Evolutionary conservation across 768 basidiomycete genomes (phyloP), one percentile per base, ranked within the genome.

Genomic region (Tylopilus felleus): DNA sequence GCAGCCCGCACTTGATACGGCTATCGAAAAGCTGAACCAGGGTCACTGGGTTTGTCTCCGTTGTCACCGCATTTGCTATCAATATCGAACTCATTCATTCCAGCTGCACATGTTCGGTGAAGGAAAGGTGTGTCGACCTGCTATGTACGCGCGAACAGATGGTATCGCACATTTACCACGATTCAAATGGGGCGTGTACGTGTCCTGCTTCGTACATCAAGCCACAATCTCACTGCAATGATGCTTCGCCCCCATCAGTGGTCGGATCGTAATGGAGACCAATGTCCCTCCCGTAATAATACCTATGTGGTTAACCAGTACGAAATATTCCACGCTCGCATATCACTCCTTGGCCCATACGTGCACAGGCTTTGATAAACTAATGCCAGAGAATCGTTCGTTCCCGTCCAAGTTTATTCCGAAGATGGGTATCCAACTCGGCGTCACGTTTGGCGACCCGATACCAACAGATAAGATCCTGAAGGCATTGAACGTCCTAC

Each of bases 151-250:
- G 36, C 66, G 64, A 47, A 65, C 62, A 35, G 62, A 74, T 52
- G 82, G 83, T 12, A 57, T 74, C 7, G 74, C 77, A 17, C 69
- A 68, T 60, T 70, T 97, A 48, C 77, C 84, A 8, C 77, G 90
- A 44, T 96, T 97, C 72, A 97, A 95, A 75, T 98, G 95, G 95
- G 95, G 95, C 53, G 75, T 95, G 93, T 95, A 66, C 71, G 93
- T 85, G 39, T 38, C 55, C 28, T 48, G 14, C 46, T 35, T 53
- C 49, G 22, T 22, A 41, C 19, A 25, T 17, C 13, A 29, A 33
- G 41, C 25, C 12, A 21, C 28, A 17, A 28, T 57, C 43, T 55
- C 51, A 55, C 21, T 40, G 6, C 12, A 1, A n/a, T 35, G 13
- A 22, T 52, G 38, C 57, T 41, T 31, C 44, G 22, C 42, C 42